phyloP scores from a whole-genome alignment of 306 rosid species.

The Lathyrus oleraceus region DNA sequence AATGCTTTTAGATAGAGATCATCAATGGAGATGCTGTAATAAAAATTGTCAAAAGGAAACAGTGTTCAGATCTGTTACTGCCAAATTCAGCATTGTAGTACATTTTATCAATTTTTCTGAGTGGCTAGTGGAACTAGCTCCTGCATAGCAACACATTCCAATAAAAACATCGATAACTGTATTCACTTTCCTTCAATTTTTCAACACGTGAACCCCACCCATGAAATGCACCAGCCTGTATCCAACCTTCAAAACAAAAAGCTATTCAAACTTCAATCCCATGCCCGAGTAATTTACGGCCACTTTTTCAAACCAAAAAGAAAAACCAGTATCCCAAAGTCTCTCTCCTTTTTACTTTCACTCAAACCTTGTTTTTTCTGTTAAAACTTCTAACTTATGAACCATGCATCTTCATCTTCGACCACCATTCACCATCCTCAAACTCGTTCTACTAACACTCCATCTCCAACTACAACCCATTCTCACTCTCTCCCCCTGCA shows the following conservation, averaged over 20 bases:
- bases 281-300: neutral
- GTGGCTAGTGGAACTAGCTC: neutral
- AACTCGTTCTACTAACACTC: conserved; percentile 21
- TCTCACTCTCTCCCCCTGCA: conserved; percentile 62
- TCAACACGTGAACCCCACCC: conserved; percentile 48
- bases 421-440: conserved; percentile 33
- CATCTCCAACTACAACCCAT: conserved; percentile 43
- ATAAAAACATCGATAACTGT: neutral
- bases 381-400: neutral
- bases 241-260: conserved; percentile 49
- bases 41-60: too few relatives aligned
- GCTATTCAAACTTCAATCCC: conserved; percentile 35
- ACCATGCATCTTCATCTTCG: conserved; percentile 31
- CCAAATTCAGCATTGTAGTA: neutral
- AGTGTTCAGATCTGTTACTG: too few relatives aligned
- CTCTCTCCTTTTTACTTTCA: conserved; percentile 8
- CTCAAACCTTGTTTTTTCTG: neutral
- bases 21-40: too few relatives aligned
- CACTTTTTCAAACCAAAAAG: neutral
- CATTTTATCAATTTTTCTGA: neutral
- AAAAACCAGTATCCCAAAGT: conserved; percentile 12
- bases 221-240: conserved; percentile 42
- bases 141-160: conserved; percentile 32
- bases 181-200: conserved; percentile 34
- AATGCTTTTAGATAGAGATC: too few relatives aligned